phyloP scores from a whole-genome alignment of 352 stramenopile genomes.

The Chrysophaeum taylorii region DNA sequence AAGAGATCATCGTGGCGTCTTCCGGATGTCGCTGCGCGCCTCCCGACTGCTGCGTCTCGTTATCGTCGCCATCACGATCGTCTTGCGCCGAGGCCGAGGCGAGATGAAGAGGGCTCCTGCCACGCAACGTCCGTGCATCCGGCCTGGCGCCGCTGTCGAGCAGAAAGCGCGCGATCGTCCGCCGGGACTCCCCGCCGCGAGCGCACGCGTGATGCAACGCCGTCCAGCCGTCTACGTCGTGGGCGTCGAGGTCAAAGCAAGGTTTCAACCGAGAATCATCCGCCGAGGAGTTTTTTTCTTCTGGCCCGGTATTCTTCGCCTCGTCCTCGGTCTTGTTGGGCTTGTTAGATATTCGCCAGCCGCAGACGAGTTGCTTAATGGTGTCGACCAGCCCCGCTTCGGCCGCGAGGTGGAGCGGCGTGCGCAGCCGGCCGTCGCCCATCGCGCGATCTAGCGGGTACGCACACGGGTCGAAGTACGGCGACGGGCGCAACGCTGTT shows the following conservation, averaged over 20 bases:
- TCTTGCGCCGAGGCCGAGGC: background rate
- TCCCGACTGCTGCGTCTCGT: background rate
- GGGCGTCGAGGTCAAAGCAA: background rate
- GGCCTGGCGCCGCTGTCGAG: background rate
- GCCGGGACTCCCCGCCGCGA: background rate
- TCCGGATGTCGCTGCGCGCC: background rate
- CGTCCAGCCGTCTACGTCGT: conserved; percentile 7
- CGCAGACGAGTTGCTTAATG: background rate
- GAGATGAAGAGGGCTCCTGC: background rate
- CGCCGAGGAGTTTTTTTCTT: no score
- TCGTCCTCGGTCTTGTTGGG: background rate
- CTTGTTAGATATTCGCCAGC: background rate
- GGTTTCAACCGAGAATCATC: no score
- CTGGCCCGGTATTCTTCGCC: no score
- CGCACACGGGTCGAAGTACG: background rate
- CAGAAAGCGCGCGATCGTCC: background rate
- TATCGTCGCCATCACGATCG: background rate
- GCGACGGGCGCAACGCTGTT: no score
- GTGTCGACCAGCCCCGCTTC: background rate
- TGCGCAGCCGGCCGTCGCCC: background rate
- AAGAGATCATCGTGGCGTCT: background rate
- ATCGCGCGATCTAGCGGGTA: background rate
- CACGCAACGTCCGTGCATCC: background rate
- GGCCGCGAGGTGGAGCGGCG: conserved; percentile 1
- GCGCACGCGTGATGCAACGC: background rate